Conservation (phyloP, 2,329 filamentous ascomycete species). For the Penicillium sp. region DNA sequence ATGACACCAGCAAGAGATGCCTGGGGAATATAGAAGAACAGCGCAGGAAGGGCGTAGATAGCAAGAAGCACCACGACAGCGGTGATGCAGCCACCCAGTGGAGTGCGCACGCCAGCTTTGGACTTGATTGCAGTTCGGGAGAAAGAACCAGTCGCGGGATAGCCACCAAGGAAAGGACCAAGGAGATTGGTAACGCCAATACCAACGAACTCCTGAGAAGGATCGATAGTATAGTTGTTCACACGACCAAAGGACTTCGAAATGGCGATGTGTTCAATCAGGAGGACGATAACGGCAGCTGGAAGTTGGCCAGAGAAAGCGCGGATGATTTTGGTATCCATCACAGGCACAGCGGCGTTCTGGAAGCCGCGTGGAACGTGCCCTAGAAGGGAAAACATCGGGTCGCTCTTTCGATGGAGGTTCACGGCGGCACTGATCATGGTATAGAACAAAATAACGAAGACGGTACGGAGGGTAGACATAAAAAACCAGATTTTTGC, state of each 20-base stretch:
- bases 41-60: conserved; percentile 82
- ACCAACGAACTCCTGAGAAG: conserved; percentile 93
- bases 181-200: conserved; percentile 90
- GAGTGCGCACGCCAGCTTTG: conserved; percentile 91
- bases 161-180: conserved; percentile 88
- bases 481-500: conserved; percentile 84
- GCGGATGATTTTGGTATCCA: conserved; percentile 69
- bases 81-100: conserved; percentile 87
- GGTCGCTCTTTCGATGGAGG: conserved; percentile 64
- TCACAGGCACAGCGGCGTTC: conserved; percentile 71
- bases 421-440: conserved; percentile 88
- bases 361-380: conserved; percentile 84
- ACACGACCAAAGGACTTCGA: conserved; percentile 94
- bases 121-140: conserved; percentile 96
- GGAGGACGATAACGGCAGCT: conserved; percentile 85
- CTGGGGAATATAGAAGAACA: conserved; percentile 93
- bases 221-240: conserved; percentile 95
- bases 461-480: conserved; percentile 87
- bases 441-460: conserved; percentile 90
- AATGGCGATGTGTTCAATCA: conserved; percentile 97
- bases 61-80: conserved; percentile 83
- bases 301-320: conserved; percentile 75
- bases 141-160: conserved; percentile 93
- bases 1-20: conserved; percentile 84
- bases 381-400: conserved; percentile 74